Base-by-base conservation (phyloP, 1,139 yeast genomes). In the Debaryomyces subglobosus region DNA sequence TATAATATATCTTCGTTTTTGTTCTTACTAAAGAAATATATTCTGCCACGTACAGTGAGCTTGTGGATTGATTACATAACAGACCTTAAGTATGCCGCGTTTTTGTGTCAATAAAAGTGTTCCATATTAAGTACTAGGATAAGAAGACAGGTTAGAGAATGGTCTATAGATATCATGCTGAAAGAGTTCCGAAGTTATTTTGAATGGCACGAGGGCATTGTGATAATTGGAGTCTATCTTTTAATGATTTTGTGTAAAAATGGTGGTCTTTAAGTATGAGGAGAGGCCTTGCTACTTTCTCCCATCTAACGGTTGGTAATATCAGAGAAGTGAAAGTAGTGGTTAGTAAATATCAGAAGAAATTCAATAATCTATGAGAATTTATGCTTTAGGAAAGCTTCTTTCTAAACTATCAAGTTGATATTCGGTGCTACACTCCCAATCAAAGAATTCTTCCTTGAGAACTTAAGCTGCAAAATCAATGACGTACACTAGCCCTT, bases 11-110 rank as follows among this genome's bases (percentile, higher is more conserved):
- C 20, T n/a, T 18, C 15, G 16, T 39, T 39, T 16, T 30, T 18
- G 20, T 24, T 24, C 30, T 23, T 25, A 36, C 29, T 24, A 23
- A 23, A 40, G 3, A 12, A 40, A 30, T 21, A 35, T 25, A 34
- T 37, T 45, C 45, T 45, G 48, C 48, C 48, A 45, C 48, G 48
- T 43, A 43, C 39, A 32, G 21, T 23, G 16, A 12, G 39, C 16
- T 35, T 24, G 32, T 27, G 13, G 23, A 16, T 12, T 36, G 42
- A 20, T 18, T 35, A 21, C 21, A n/a, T 32, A 35, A 35, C 37
- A 25, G 25, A 18, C 35, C 40, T 23, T 35, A 36, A n/a, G 24
- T 32, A 18, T 36, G 27, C 37, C 39, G 43, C 38, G 43, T 30
- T 38, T 30, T 21, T 44, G 36, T 35, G 39, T 18, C 44, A 32